phyloP scores from a whole-genome alignment of 2,329 filamentous ascomycete genomes.

The Botrytis aclada region DNA sequence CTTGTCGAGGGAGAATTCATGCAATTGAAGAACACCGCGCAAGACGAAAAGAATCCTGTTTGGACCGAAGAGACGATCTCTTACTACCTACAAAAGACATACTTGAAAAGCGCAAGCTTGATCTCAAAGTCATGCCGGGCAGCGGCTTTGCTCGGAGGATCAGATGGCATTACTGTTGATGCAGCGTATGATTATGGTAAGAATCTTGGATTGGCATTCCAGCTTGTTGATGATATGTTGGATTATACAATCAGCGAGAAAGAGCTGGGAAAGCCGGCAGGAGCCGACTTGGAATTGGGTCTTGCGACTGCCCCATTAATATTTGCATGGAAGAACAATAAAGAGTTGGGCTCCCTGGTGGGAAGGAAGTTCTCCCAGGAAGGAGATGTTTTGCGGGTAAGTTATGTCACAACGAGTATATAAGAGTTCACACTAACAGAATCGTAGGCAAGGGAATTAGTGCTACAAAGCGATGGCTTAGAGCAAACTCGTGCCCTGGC shows the following conservation, averaged over 20 bases:
- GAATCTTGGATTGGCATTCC: constrained; percentile 91
- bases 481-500: constrained; percentile 89
- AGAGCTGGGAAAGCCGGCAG: constrained; percentile 91
- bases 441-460: constrained; percentile 76
- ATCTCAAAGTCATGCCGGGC: constrained; percentile 96
- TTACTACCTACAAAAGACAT: constrained; percentile 98
- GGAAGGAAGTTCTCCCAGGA: constrained; percentile 83
- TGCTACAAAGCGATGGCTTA: constrained; percentile 78
- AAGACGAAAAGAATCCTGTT: constrained; percentile 76
- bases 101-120: constrained; percentile 91
- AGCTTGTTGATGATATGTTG: constrained; percentile 96
- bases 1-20: constrained; percentile 98
- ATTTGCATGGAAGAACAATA: constrained; percentile 91
- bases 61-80: constrained; percentile 87
- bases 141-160: constrained; percentile 78
- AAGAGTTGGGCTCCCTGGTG: constrained; percentile 80
- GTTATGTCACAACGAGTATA: constrained; percentile 37
- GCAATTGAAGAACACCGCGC: constrained; percentile 95
- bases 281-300: constrained; percentile 88
- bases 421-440: constrained; percentile 23
- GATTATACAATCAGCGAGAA: constrained; percentile 86
- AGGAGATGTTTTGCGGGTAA: constrained; percentile 81
- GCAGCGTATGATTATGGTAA: constrained; percentile 89
- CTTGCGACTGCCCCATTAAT: constrained; percentile 89
- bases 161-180: constrained; percentile 75